Evolutionary conservation across 2,329 filamentous ascomycete species (phyloP).

Genomic region (Ophiostoma piceae): DNA sequence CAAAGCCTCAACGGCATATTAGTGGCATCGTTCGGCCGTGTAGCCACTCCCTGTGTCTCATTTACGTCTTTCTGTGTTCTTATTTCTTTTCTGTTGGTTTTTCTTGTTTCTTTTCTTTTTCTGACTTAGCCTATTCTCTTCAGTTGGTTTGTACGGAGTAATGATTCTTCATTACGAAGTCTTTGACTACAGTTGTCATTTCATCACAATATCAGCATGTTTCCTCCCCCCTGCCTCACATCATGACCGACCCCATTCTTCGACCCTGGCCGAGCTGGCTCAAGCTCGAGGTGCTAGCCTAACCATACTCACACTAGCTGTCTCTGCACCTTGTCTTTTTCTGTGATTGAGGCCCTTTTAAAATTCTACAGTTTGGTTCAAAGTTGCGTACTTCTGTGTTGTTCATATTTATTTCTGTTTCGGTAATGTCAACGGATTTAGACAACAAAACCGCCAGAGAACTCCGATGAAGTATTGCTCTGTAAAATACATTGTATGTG

Average conservation of each 20-base stretch:
- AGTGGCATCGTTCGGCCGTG: background rate
- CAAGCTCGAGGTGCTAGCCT: background rate
- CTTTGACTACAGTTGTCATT: background rate
- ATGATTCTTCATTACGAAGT: no score
- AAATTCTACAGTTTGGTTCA: background rate
- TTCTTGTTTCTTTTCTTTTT: background rate
- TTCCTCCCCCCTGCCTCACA: slow-evolving; percentile 3
- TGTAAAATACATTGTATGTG: no score
- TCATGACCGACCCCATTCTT: background rate
- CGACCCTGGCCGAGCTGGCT: background rate
- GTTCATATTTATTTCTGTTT: background rate
- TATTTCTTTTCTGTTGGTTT: background rate
- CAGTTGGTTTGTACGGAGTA: no score
- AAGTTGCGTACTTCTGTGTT: background rate
- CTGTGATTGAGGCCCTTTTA: background rate
- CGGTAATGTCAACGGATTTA: background rate
- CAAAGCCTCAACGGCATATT: background rate
- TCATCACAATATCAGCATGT: background rate
- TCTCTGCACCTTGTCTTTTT: background rate
- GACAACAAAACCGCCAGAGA: background rate
- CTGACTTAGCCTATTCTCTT: no score
- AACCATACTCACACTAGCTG: background rate
- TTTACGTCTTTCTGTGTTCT: background rate
- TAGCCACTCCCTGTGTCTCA: slow-evolving; percentile 7
- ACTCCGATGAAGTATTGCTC: background rate